Percentiles rank a stretch among this genome's conserved stretches.
Conservation (phyloP, 331 rosid genomes). For the Malus hybrid region DNA sequence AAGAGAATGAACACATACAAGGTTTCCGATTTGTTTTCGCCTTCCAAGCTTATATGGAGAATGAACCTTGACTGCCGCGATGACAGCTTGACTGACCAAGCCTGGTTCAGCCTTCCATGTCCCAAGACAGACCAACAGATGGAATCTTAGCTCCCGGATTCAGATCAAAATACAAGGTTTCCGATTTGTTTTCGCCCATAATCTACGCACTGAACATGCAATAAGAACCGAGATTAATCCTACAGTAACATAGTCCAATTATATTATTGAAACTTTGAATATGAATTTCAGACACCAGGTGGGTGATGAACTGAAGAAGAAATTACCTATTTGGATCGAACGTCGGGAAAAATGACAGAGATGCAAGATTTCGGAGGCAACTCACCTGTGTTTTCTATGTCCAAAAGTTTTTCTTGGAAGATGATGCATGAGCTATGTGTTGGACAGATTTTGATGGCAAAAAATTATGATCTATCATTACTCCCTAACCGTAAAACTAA, state of each 20-base stretch:
- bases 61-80: conserved; percentile 57
- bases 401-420: neutral
- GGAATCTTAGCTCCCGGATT: conserved; percentile 60
- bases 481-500: neutral
- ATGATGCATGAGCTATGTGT: neutral
- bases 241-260: neutral
- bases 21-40: too few species aligned
- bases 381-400: neutral
- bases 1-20: conserved; percentile 7
- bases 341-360: neutral
- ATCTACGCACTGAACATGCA: conserved; percentile 12
- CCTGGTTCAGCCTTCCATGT: conserved; percentile 72
- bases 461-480: conserved; percentile 2
- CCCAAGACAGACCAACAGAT: conserved; percentile 73
- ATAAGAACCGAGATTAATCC: neutral
- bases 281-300: neutral
- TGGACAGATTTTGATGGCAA: neutral
- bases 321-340: neutral
- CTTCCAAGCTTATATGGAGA: conserved; percentile 26
- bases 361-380: neutral
- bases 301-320: neutral
- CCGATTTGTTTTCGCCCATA: conserved; percentile 29
- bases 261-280: neutral
- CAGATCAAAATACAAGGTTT: conserved; percentile 46
- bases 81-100: conserved; percentile 49